Evolutionary conservation across 1,284 basidiomycete genomes (phyloP).

Genomic region (Apiotrichum gamsii): DNA sequence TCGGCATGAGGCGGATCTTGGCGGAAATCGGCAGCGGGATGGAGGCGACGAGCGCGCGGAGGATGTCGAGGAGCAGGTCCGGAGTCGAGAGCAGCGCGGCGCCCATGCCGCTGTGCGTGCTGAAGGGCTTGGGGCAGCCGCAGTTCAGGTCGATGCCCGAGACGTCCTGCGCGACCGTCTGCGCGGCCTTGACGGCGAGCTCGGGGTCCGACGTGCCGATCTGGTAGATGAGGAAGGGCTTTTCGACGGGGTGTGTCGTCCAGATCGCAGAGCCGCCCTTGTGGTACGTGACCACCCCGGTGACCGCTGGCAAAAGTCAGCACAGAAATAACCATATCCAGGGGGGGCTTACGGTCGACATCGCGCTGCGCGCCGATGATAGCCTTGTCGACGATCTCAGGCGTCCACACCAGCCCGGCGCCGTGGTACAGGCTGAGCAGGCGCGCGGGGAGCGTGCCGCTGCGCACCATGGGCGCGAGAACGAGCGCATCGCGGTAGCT

Average conservation of each 20-base stretch:
- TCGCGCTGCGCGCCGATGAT: slow-evolving; percentile 76
- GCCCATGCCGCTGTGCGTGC: slow-evolving; percentile 92
- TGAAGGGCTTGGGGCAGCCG: slow-evolving; percentile 93
- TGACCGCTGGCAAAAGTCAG: slow-evolving; percentile 55
- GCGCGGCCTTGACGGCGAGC: slow-evolving; percentile 84
- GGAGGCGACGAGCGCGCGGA: slow-evolving; percentile 65
- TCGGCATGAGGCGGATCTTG: slow-evolving; percentile 86
- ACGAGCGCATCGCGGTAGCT: slow-evolving; percentile 68
- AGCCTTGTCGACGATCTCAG: slow-evolving; percentile 94
- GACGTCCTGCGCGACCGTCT: slow-evolving; percentile 79
- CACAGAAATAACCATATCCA: no score
- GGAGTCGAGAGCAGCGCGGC: slow-evolving; percentile 89
- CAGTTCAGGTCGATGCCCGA: slow-evolving; percentile 63
- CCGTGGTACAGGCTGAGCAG: slow-evolving; percentile 86
- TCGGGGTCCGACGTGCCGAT: slow-evolving; percentile 84
- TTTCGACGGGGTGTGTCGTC: slow-evolving; percentile 89
- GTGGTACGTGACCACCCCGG: slow-evolving; percentile 83
- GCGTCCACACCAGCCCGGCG: slow-evolving; percentile 92
- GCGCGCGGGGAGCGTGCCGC: slow-evolving; percentile 60
- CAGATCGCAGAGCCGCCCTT: slow-evolving; percentile 73
- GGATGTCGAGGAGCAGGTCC: slow-evolving; percentile 79
- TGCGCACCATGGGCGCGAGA: slow-evolving; percentile 92
- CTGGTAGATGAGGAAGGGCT: slow-evolving; percentile 67
- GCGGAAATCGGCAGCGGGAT: slow-evolving; percentile 77
- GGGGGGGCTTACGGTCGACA: slow-evolving; percentile 80